These are phyloP conservation scores for Metarhizium rileyi DNA, from an alignment of 2,329 filamentous ascomycete species.

Conservation along the genomic window DNA sequence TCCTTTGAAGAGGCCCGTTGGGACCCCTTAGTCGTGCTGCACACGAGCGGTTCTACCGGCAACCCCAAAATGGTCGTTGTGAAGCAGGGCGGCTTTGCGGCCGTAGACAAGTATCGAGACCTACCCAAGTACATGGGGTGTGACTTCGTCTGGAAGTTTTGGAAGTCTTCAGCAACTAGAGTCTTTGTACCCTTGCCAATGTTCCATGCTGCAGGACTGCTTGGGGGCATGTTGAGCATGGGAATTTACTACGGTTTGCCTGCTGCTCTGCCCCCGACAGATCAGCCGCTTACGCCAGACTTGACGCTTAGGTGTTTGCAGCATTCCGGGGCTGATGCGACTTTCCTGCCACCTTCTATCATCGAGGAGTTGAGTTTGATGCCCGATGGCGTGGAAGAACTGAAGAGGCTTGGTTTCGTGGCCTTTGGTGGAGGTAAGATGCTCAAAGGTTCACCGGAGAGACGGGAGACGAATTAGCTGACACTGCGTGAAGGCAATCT, in stretches of 20 bases:
- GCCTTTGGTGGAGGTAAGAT: constrained; percentile 28
- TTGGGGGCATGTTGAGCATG: constrained; percentile 7
- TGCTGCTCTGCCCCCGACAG: constrained; percentile 19
- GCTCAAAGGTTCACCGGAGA: neutral
- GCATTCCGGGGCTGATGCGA: constrained; percentile 17
- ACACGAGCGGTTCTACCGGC: constrained; percentile 10
- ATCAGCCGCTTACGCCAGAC: constrained; percentile 25
- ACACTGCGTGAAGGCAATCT: constrained; percentile 22
- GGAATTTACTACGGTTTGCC: constrained; percentile 20
- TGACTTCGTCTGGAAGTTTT: neutral
- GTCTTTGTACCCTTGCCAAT: constrained; percentile 22
- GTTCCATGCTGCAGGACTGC: constrained; percentile 28
- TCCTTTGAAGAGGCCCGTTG: constrained; percentile 6
- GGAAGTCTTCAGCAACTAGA: neutral
- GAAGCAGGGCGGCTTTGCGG: constrained; percentile 27
- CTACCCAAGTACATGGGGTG: constrained; percentile 8
- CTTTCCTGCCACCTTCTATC: constrained; percentile 28
- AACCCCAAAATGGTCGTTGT: constrained; percentile 25
- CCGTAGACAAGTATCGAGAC: constrained; percentile 22
- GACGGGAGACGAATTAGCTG: neutral
- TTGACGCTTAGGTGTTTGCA: constrained; percentile 21
- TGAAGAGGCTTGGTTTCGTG: constrained; percentile 25
- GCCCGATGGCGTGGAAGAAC: constrained; percentile 17
- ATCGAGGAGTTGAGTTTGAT: constrained; percentile 32
- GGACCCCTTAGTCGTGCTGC: constrained; percentile 8